Evolutionary conservation across 78 protist species (phyloP).

Genomic region (Capsaspora owczarzaki): DNA sequence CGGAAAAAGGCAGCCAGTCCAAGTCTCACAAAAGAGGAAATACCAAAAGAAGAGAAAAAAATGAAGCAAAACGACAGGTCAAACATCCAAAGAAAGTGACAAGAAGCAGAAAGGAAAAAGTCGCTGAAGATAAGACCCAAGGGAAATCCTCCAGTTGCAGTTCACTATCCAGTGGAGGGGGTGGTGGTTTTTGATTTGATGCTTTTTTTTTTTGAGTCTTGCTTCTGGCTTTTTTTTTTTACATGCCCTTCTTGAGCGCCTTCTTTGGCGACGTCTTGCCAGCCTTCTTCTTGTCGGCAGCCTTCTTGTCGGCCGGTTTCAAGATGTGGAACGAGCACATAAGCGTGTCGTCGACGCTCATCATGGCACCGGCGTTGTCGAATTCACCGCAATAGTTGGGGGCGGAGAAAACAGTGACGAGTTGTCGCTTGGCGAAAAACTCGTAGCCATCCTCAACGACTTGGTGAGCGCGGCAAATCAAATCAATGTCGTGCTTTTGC

Average conservation of each 20-base stretch:
- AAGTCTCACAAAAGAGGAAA: no score
- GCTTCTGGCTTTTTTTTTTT: background rate
- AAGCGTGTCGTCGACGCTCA: constrained; percentile 95
- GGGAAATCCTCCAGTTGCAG: no score
- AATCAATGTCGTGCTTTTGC: constrained; percentile 89
- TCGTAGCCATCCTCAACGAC: constrained; percentile 75
- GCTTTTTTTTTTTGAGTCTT: background rate
- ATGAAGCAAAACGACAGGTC: background rate
- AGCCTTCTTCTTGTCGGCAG: background rate
- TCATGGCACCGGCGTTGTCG: constrained; percentile 97
- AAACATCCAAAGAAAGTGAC: background rate
- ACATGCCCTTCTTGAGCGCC: background rate
- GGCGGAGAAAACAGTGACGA: constrained; percentile 97
- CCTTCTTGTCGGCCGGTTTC: constrained; percentile 83
- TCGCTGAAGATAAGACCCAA: no score
- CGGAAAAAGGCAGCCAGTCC: background rate
- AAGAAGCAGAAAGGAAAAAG: no score
- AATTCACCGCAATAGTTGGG: constrained; percentile 98
- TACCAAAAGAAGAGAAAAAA: background rate
- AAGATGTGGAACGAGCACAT: constrained; percentile 98
- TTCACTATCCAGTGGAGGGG: no score
- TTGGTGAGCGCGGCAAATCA: constrained; percentile 98
- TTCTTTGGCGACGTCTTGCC: background rate
- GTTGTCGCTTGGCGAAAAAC: constrained; percentile 94
- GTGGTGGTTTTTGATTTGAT: no score